Base-by-base conservation (phyloP, 441 rosid species). In the Melastoma candidum region DNA sequence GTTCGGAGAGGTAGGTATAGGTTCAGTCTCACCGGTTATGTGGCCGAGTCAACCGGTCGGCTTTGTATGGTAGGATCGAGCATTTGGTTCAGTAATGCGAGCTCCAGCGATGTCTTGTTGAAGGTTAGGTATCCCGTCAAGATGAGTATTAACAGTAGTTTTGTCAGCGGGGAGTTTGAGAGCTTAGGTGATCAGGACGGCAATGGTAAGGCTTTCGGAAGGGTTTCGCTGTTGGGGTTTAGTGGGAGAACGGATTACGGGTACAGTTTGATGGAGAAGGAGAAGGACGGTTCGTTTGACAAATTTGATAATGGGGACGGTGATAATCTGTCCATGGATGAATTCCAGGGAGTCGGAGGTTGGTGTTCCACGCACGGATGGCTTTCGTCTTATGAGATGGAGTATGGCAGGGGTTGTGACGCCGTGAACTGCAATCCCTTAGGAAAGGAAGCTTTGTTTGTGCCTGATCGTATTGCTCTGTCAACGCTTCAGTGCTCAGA, bases 21-120 rank as follows among this genome's bases (percentile, higher is more conserved):
- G 32, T 87, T 92, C 63, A 59, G 63, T 13, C 66, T 92, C 2
- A 65, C 54, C 56, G 98, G 97, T 54, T 84, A 71, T 65, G 81
- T 89, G 97, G 79, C 86, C 2, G 72, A 78, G 64, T 64, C 78
- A 51, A 71, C 77, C 25, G 86, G 92, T 57, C 72, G 68, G 70
- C 77, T 88, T 29, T 92, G 98, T 74, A 74, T 85, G 95, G 83
- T 92, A 14, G 95, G 97, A 80, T 82, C 97, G 54, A 74, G 79
- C 11, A 41, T 59, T 51, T 63, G 52, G 48, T 45, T 47, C 9
- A 56, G 55, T 3, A 49, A 44, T 27, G 61, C 58, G 22, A 84
- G 88, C 46, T 57, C 69, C 47, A 48, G 48, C 8, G 55, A 76
- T 71, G 90, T 59, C 61, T 82, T 75, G 66, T 68, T 92, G 46